These are phyloP conservation scores for Picea mariana DNA, from an alignment of 83 land plant species.

Conservation along the genomic window DNA sequence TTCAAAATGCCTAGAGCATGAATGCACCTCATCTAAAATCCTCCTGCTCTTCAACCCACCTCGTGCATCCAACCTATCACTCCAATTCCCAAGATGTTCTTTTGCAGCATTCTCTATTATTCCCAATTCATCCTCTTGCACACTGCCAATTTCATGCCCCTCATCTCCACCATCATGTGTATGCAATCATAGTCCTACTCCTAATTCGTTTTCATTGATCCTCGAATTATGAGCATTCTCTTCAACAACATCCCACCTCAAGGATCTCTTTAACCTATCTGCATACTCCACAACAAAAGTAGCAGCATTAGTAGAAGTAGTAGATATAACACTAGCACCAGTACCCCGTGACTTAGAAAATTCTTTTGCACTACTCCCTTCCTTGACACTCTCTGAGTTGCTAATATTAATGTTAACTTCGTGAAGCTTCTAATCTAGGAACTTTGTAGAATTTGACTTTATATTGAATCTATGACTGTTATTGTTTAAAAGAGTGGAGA, in stretches of 20 bases:
- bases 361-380: slow-evolving; percentile 20
- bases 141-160: neutral
- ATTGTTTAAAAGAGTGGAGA: neutral
- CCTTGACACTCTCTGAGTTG: slow-evolving; percentile 11
- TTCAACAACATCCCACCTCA: slow-evolving; percentile 21
- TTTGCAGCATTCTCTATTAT: neutral
- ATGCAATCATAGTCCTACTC: slow-evolving; percentile 11
- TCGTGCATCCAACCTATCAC: neutral
- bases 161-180: neutral
- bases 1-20: slow-evolving; percentile 35
- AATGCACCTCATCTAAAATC: slow-evolving; percentile 25
- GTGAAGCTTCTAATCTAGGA: slow-evolving; percentile 14
- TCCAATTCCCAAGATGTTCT: neutral
- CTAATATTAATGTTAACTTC: neutral
- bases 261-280: slow-evolving; percentile 6
- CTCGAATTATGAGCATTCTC: slow-evolving; percentile 32
- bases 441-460: slow-evolving; percentile 20
- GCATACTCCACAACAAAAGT: neutral
- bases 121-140: slow-evolving; percentile 2
- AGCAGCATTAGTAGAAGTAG: slow-evolving; percentile 5
- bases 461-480: slow-evolving; percentile 16
- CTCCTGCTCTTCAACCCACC: slow-evolving; percentile 10
- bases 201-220: slow-evolving; percentile 17
- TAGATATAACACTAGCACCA: neutral
- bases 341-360: neutral